Base-by-base conservation (phyloP, 1,284 basidiomycete species). In the Sphagnurus paluster region DNA sequence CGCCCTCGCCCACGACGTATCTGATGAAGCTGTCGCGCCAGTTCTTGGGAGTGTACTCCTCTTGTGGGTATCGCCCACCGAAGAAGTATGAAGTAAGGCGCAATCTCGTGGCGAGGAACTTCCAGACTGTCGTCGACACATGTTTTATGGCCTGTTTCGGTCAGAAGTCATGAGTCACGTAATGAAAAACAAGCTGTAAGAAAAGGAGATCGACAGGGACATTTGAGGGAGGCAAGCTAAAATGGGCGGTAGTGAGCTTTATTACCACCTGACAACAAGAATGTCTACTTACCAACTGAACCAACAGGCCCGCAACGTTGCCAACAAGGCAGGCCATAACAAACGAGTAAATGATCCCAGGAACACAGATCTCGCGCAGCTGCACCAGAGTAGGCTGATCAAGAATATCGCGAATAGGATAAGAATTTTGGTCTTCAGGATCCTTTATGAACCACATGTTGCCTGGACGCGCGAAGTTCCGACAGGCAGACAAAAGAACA, bases 391-490 rank as follows among this genome's bases (percentile, higher is more conserved):
- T 87, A 0, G 87, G 84, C 32, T 92, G 82, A 56, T 96, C 92
- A 14, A 98, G 76, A 43, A 98, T 98, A 58, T 98, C 94, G 32
- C 89, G 80, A 48, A 93, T 91, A 7, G 92, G 93, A 58, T 95
- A 93, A 57, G 90, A 93, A 52, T 89, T 87, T 55, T 88, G 88
- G 62, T 95, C 92, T 58, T 88, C 83, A 4, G 92, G 91, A 63
- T 94, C 90, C 63, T 94, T 92, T 62, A 99, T 93, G 69, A 97
- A 97, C 89, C 93, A 98, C 78, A 98, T 83, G 2, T 92, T 90
- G 20, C 96, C 96, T 1, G 86, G 77, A 14, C 96, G 83, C 74
- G 97, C 87, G 49, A 94, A 80, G 24, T 76, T 79, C 20, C 92
- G 77, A 62, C 88, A 90, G 1, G 86, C 83, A 0, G 82, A 77